A percentile compares a stretch with the other conserved stretches of the same genome.
Evolutionary conservation across 2,329 filamentous ascomycete genomes (phyloP).

Genomic region (Fusarium verticillioides): DNA sequence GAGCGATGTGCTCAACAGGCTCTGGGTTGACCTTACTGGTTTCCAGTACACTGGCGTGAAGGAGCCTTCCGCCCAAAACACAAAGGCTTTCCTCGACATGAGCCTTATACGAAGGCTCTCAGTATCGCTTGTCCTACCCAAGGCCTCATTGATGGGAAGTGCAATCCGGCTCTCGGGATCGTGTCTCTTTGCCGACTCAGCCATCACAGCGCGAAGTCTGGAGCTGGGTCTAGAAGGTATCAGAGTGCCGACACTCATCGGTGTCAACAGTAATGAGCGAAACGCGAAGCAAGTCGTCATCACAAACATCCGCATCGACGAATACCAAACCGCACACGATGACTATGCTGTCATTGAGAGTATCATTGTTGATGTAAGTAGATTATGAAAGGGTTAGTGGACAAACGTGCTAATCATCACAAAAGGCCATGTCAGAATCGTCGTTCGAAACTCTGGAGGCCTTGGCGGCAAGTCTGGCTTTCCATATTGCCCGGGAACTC

Average conservation of each 20-base stretch:
- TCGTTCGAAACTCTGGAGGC: constrained; percentile 73
- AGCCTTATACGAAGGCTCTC: constrained; percentile 57
- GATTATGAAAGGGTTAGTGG: background rate
- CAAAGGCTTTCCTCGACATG: constrained; percentile 47
- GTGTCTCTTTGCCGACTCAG: constrained; percentile 53
- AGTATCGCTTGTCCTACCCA: constrained; percentile 69
- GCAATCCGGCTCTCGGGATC: constrained; percentile 64
- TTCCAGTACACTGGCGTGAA: constrained; percentile 26
- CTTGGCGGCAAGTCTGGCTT: constrained; percentile 61
- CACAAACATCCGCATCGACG: constrained; percentile 71
- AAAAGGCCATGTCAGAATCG: constrained; percentile 64
- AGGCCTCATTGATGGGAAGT: constrained; percentile 74
- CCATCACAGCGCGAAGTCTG: constrained; percentile 43
- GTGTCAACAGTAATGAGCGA: constrained; percentile 78
- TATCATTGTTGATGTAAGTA: constrained; percentile 69
- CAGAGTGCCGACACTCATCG: constrained; percentile 74
- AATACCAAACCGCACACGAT: constrained; percentile 58
- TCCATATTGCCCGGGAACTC: constrained; percentile 59
- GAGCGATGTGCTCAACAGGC: constrained; percentile 44
- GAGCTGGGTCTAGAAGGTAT: constrained; percentile 65
- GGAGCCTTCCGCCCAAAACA: constrained; percentile 1
- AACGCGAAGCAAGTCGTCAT: constrained; percentile 73
- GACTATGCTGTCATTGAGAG: constrained; percentile 66
- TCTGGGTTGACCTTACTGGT: constrained; percentile 50
- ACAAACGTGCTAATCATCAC: background rate